These are phyloP conservation scores for Xanthoconium stramineum DNA, from an alignment of 768 basidiomycete genomes.

Conservation along the genomic window DNA sequence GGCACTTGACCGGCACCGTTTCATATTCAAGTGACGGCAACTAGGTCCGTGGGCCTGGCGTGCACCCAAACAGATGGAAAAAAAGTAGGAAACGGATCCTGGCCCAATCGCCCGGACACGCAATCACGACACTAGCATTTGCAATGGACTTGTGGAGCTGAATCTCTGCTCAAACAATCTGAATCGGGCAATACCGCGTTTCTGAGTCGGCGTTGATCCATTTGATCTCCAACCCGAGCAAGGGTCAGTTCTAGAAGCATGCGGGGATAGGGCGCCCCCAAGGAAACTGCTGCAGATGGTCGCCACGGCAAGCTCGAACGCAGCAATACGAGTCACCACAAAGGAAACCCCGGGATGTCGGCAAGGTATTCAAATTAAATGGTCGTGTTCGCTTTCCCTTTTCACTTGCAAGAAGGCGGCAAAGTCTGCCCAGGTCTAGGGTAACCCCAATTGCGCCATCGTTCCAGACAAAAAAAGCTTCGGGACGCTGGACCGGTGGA, in stretches of 20 bases:
- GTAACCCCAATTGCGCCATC: too few species aligned
- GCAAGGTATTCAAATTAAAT: too few species aligned
- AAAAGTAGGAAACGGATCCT: background rate
- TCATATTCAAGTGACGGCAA: constrained; percentile 7
- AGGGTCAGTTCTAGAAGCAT: too few species aligned
- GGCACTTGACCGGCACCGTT: constrained; percentile 16
- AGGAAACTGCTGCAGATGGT: too few species aligned
- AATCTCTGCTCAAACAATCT: background rate
- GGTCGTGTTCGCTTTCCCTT: background rate
- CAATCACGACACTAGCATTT: background rate
- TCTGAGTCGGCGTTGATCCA: too few species aligned
- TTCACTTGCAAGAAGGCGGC: background rate
- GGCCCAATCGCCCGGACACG: background rate
- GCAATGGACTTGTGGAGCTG: background rate
- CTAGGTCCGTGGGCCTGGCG: background rate
- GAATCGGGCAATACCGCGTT: background rate
- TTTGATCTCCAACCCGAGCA: too few species aligned
- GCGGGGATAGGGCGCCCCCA: too few species aligned
- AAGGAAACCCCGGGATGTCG: too few species aligned
- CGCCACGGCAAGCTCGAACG: too few species aligned
- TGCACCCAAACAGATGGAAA: background rate
- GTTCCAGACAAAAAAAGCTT: too few species aligned
- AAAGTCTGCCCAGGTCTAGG: background rate
- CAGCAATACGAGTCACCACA: too few species aligned
- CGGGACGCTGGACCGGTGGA: background rate